Evolutionary conservation across 129 eudicot species (phyloP).

Genomic region (carrot (Daucus carota)): DH1_v3.0 NC_030389.2:36091001-36091500

Average conservation of each 20-base stretch:
- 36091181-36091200: not conserved
- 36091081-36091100: not conserved
- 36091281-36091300: not conserved
- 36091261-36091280: not conserved
- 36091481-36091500: no score
- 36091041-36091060: no score
- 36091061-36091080: no score
- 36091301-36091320: not conserved
- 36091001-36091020: no score
- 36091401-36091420: not conserved
- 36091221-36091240: not conserved
- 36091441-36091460: no score
- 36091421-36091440: not conserved
- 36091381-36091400: no score
- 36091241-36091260: not conserved
- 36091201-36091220: not conserved
- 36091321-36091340: not conserved
- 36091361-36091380: no score
- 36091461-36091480: no score
- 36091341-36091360: not conserved
- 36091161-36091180: not conserved
- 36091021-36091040: no score
- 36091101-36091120: not conserved
- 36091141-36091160: constrained; percentile 3
- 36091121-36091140: not conserved